Evolutionary conservation across 2,329 filamentous ascomycete genomes (phyloP).

Genomic region (Geoglossum cookeanum): DNA sequence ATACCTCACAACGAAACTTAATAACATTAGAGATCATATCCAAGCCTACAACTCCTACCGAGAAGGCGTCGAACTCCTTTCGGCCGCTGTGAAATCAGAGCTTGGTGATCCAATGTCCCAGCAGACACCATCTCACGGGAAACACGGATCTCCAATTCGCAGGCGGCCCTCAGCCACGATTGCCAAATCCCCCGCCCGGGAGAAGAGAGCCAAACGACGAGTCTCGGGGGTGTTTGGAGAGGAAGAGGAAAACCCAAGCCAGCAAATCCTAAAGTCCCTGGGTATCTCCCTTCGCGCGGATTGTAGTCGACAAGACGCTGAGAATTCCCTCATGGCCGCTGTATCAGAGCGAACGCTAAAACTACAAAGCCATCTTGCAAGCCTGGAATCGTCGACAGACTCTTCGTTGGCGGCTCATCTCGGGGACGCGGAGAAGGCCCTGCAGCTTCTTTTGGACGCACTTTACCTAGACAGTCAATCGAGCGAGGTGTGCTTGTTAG

Average conservation of each 20-base stretch:
- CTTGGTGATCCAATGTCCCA: background rate
- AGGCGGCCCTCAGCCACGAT: background rate
- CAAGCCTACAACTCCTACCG: background rate
- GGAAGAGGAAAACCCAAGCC: slow-evolving; percentile 1
- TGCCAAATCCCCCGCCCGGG: background rate
- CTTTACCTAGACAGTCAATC: background rate
- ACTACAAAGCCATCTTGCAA: background rate
- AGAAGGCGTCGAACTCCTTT: background rate
- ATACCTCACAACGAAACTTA: background rate
- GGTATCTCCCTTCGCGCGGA: background rate
- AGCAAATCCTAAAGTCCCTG: background rate
- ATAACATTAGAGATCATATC: background rate
- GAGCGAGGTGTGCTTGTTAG: background rate
- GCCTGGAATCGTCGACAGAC: background rate
- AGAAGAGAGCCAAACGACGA: background rate
- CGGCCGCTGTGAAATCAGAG: background rate
- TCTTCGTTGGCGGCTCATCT: background rate
- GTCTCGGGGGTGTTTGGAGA: background rate
- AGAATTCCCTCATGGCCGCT: background rate
- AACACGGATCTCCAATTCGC: background rate
- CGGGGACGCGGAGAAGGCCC: background rate
- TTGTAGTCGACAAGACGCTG: background rate
- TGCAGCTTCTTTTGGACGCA: background rate
- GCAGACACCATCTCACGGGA: background rate
- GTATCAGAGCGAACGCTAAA: background rate